phyloP scores from a whole-genome alignment of 129 eudicot species.

The carrot (Daucus carota) region DH1_v3.0 NC_030383.2:33939001-33939500 shows the following conservation, averaged over 20 bases:
- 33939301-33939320: no score
- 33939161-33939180: not conserved
- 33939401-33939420: not conserved
- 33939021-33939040: not conserved
- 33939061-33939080: not conserved
- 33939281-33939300: not conserved
- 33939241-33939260: no score
- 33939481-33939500: constrained; percentile 17
- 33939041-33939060: not conserved
- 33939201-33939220: not conserved
- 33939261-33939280: constrained; percentile 6
- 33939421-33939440: not conserved
- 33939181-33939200: not conserved
- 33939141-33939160: no score
- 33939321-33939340: no score
- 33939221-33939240: not conserved
- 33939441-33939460: not conserved
- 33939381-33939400: no score
- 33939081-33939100: not conserved
- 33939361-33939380: no score
- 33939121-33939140: not conserved
- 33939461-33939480: not conserved
- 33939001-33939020: not conserved
- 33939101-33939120: not conserved
- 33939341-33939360: no score